A percentile compares a stretch with the other conserved stretches of the same genome.
These are phyloP conservation scores for Geotrichum aggregatum DNA, from an alignment of 1,139 yeast genomes.

Conservation along the genomic window DNA sequence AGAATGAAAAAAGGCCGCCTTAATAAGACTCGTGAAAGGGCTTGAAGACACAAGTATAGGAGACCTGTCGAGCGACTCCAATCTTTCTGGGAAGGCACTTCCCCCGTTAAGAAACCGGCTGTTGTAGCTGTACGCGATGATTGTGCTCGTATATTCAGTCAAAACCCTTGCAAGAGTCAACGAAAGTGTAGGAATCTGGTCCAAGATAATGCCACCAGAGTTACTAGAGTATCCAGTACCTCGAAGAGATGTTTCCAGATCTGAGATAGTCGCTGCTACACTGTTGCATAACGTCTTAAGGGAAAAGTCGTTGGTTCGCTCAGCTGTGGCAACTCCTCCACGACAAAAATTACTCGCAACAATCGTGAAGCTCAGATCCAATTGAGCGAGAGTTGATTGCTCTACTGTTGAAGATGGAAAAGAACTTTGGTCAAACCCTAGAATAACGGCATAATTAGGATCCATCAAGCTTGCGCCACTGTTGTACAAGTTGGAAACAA, in stretches of 20 bases:
- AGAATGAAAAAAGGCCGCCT: constrained; percentile 27
- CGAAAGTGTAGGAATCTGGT: constrained; percentile 58
- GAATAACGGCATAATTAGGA: constrained; percentile 2
- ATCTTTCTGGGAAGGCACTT: constrained; percentile 2
- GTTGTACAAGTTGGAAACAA: background rate
- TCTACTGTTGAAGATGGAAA: constrained; percentile 1
- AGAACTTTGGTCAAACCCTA: constrained; percentile 2
- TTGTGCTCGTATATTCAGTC: constrained; percentile 30
- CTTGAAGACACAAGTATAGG: constrained; percentile 7
- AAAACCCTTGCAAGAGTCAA: constrained; percentile 56
- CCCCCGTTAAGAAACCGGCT: background rate
- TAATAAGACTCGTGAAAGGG: constrained; percentile 30
- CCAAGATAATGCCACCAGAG: constrained; percentile 44
- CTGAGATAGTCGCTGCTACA: constrained; percentile 46
- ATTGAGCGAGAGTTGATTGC: background rate
- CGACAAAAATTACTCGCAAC: constrained; percentile 8
- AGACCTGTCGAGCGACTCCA: constrained; percentile 7
- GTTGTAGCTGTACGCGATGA: constrained; percentile 19
- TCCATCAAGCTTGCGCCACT: constrained; percentile 9
- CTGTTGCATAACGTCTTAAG: constrained; percentile 5
- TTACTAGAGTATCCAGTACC: constrained; percentile 46
- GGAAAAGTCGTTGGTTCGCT: constrained; percentile 6
- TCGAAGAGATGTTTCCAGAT: constrained; percentile 63
- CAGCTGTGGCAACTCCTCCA: background rate
- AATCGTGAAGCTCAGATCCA: constrained; percentile 3